Evolutionary conservation across 202 grass and related monocot species (phyloP).

Genomic region (Setaria viridis): DNA sequence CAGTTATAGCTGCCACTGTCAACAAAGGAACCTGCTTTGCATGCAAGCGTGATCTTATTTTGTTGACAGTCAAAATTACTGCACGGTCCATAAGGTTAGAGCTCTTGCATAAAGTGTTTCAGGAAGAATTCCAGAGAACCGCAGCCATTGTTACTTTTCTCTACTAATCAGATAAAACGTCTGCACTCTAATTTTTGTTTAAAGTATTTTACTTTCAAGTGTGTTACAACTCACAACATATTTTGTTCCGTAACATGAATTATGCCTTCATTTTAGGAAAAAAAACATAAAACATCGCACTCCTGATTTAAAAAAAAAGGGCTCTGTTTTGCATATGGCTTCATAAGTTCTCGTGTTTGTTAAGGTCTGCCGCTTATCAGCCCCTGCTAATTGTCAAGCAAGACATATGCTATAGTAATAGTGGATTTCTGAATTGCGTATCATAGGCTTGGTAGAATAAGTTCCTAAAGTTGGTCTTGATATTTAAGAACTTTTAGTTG

Average conservation of each 20-base stretch:
- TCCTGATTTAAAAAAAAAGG: too few species aligned
- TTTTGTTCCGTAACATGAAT: background rate
- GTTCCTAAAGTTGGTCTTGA: background rate
- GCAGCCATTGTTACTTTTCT: background rate
- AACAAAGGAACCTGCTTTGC: background rate
- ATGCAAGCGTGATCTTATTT: background rate
- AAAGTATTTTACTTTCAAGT: background rate
- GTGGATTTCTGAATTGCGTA: background rate
- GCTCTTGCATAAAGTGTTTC: background rate
- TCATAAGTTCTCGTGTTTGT: background rate
- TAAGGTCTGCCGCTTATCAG: background rate
- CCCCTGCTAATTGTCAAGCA: background rate
- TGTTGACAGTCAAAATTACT: background rate
- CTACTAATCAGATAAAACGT: background rate
- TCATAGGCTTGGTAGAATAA: constrained; percentile 2
- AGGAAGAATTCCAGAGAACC: background rate
- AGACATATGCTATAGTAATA: constrained; percentile 1
- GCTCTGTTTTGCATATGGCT: background rate
- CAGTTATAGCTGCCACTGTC: too few species aligned
- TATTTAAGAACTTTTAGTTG: background rate
- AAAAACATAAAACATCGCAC: background rate
- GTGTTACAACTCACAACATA: background rate
- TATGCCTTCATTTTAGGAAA: background rate
- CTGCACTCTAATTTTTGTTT: background rate
- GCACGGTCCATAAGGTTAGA: background rate